phyloP scores from a whole-genome alignment of 495 filamentous ascomycete species.

The Daldinia childiae region DNA sequence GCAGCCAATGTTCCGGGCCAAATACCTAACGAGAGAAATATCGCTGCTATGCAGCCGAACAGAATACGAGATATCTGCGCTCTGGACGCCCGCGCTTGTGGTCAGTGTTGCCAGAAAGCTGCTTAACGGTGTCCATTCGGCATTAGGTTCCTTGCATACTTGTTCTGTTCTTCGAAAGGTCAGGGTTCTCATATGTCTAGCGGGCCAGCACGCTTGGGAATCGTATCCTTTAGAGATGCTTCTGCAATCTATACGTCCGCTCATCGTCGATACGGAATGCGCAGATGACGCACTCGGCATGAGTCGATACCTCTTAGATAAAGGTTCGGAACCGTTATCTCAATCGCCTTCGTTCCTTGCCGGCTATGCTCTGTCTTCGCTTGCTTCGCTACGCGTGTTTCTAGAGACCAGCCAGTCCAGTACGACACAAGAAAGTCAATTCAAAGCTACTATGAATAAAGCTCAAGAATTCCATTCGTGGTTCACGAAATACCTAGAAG shows the following conservation, averaged over 20 bases:
- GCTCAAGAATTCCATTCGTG: conserved; percentile 74
- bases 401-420: conserved; percentile 71
- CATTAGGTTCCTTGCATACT: conserved; percentile 84
- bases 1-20: conserved; percentile 85
- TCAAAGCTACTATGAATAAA: conserved; percentile 72
- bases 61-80: conserved; percentile 65
- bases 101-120: conserved; percentile 80
- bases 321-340: conserved; percentile 71
- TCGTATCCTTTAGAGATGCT: conserved; percentile 95
- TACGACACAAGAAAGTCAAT: conserved; percentile 79
- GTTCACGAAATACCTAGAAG: conserved; percentile 70
- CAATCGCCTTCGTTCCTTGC: conserved; percentile 76
- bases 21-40: conserved; percentile 76
- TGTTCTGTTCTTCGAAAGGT: conserved; percentile 89
- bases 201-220: conserved; percentile 71
- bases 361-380: conserved; percentile 76
- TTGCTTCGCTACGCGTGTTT: conserved; percentile 79
- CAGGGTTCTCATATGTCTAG: conserved; percentile 79
- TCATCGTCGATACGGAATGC: conserved; percentile 81
- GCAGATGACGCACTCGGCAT: conserved; percentile 93
- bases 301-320: conserved; percentile 80
- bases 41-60: conserved; percentile 77
- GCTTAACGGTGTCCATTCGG: conserved; percentile 83
- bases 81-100: conserved; percentile 82
- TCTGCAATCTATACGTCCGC: conserved; percentile 79